Percentiles rank a stretch among this genome's conserved stretches.
phyloP scores from a whole-genome alignment of 2,329 filamentous ascomycete species.

The Pseudomassariella vexata region DNA sequence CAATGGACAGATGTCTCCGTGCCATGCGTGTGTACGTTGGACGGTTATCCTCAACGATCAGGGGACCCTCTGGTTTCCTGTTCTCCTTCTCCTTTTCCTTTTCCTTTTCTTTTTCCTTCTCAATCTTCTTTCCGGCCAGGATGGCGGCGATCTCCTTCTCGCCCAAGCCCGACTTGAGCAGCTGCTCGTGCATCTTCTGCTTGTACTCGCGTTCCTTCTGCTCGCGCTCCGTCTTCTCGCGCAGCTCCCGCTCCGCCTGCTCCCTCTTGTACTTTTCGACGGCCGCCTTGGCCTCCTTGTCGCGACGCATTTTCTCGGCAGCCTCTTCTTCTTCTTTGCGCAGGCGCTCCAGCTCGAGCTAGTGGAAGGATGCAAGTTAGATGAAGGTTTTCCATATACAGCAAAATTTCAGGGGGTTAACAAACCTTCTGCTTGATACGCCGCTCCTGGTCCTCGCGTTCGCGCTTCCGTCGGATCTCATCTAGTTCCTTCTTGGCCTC shows the following conservation, averaged over 20 bases:
- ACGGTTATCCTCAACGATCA: conserved; percentile 25
- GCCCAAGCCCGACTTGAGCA: conserved; percentile 52
- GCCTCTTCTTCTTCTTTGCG: conserved; percentile 37
- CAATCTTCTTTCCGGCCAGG: conserved; percentile 33
- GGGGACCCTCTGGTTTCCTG: conserved; percentile 10
- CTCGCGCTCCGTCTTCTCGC: conserved; percentile 42
- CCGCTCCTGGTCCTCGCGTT: conserved; percentile 42
- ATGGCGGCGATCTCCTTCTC: conserved; percentile 55
- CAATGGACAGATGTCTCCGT: conserved; percentile 54
- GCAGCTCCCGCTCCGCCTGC: conserved; percentile 39
- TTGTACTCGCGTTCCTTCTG: conserved; percentile 48
- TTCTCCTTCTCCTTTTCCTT: conserved; percentile 27
- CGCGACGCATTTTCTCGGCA: conserved; percentile 36
- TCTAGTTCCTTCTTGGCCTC: conserved; percentile 27
- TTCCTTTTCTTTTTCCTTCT: conserved; percentile 43
- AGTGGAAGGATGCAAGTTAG: no score
- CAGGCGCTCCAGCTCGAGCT: conserved; percentile 41
- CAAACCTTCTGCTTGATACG: conserved; percentile 49
- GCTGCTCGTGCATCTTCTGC: conserved; percentile 49
- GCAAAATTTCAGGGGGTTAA: no score
- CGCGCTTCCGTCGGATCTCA: conserved; percentile 32
- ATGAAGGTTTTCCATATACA: no score
- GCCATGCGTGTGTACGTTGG: conserved; percentile 61
- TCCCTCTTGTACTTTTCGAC: conserved; percentile 46
- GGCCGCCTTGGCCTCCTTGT: conserved; percentile 43